Evolutionary conservation across 1,284 basidiomycete genomes (phyloP), one percentile per base, ranked within the genome.

Genomic region (Cryptococcus maquisensis): DNA sequence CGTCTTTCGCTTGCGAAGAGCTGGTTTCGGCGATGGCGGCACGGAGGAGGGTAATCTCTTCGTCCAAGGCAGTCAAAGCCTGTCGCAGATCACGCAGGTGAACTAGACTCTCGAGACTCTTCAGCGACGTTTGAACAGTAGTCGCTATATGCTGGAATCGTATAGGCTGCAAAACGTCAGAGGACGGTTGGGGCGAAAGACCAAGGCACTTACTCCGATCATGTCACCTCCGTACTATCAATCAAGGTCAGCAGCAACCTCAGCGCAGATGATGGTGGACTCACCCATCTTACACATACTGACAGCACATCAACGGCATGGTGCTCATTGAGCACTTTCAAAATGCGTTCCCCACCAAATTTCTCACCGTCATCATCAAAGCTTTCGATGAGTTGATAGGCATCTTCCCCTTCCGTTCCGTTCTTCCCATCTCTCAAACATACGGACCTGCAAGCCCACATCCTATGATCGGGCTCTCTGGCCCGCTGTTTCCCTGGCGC

Each of bases 351-450:
- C 7, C 71, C 72, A 18, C 73, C 73, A 39, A 64, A 74, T 52
- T 70, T 71, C 55, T 76, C 74, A 1, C 67, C 69, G 47, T 76
- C 73, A 48, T 76, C 74, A 23, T 73, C 67, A 44, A 48, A 67
- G 8, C 63, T 54, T 51, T 76, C 74, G 6, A 73, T 54, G 3
- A 71, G 61, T 69, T 74, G 51, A 54, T 68, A 76, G 49, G 74
- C 74, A 3, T 60, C 71, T 49, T 69, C 71, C 1, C 74, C 74
- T 7, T 57, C 60, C 1, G 72, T 74, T 21, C 71, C 72, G 59
- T 74, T 63, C 41, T 59, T 63, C 1, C 72, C 71, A 35, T 74
- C 65, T 40, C 60, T 67, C 36, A 74, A 44, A 12, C 48, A 57
- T 18, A 76, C 48, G 2, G 63, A 57, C 38, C 73, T 60, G 23